Percentiles rank a stretch among this genome's conserved stretches.
phyloP scores from a whole-genome alignment of 2,329 filamentous ascomycete genomes.

The Purpureocillium lavendulum region DNA sequence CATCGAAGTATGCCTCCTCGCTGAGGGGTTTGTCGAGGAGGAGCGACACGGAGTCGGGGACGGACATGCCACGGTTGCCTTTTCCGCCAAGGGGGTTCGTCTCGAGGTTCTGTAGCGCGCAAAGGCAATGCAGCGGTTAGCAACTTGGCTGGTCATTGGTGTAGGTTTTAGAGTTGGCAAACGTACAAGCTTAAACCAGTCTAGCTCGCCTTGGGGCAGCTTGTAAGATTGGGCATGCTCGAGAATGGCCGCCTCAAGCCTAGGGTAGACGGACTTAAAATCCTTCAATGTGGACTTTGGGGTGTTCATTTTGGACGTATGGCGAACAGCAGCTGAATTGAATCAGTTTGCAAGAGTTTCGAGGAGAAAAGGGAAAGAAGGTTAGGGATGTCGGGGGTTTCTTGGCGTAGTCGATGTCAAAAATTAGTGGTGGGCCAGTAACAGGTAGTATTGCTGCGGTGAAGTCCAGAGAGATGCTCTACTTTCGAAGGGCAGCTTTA shows the following conservation, averaged over 20 bases:
- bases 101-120: constrained; percentile 80
- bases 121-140: neutral
- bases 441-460: no score
- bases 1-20: constrained; percentile 78
- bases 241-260: constrained; percentile 73
- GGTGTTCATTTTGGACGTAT: no score
- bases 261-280: constrained; percentile 86
- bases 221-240: constrained; percentile 75
- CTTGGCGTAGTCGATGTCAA: no score
- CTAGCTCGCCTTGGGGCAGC: constrained; percentile 67
- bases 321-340: no score
- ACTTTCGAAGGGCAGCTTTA: no score
- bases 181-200: constrained; percentile 77
- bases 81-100: constrained; percentile 89
- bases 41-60: constrained; percentile 80
- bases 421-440: no score
- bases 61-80: constrained; percentile 97
- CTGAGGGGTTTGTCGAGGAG: constrained; percentile 64
- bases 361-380: no score
- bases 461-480: no score
- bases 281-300: constrained; percentile 71
- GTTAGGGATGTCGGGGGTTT: no score
- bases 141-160: no score
- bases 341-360: no score
- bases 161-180: no score